These are phyloP conservation scores for Hypoxylon sp. DNA, from an alignment of 2,329 filamentous ascomycete genomes.

Conservation along the genomic window DNA sequence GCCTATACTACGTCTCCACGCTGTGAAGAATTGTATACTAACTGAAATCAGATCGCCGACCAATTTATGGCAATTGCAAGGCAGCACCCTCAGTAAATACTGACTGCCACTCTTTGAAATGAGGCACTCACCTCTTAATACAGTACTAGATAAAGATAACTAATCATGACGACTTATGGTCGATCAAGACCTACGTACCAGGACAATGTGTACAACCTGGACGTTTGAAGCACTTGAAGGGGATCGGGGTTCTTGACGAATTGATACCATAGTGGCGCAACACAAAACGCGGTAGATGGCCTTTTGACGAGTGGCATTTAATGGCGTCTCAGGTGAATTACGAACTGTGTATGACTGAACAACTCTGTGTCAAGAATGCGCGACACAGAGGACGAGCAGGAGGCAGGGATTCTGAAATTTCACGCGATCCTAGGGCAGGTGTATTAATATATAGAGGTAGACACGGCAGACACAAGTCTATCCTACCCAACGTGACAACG, in stretches of 20 bases:
- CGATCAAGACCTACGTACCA: conserved; percentile 25
- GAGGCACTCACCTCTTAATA: conserved; percentile 3
- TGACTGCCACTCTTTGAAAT: conserved; percentile 4
- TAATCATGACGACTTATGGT: conserved; percentile 21
- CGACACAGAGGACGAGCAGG: conserved; percentile 1
- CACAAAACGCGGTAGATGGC: conserved; percentile 37
- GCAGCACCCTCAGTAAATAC: conserved; percentile 44
- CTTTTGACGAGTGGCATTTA: conserved; percentile 42
- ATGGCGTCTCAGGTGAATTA: conserved; percentile 37
- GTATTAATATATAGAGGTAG: conserved; percentile 46
- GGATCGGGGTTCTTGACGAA: conserved; percentile 32
- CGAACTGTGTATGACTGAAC: conserved; percentile 31
- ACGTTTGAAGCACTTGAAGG: conserved; percentile 26
- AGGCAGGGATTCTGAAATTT: conserved; percentile 11
- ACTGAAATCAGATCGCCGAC: conserved; percentile 49
- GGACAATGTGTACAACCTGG: conserved; percentile 11
- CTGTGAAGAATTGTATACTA: conserved; percentile 21
- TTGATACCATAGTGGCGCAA: conserved; percentile 38
- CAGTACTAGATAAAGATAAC: conserved; percentile 23
- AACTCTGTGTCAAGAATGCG: conserved; percentile 1
- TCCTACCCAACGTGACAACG: conserved; percentile 15
- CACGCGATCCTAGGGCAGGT: conserved; percentile 16
- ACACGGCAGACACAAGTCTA: conserved; percentile 31
- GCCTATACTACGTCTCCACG: not conserved
- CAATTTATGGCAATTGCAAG: conserved; percentile 51